Evolutionary conservation across 2,329 filamentous ascomycete genomes (phyloP).

Genomic region (Pseudogymnoascus sp.): DNA sequence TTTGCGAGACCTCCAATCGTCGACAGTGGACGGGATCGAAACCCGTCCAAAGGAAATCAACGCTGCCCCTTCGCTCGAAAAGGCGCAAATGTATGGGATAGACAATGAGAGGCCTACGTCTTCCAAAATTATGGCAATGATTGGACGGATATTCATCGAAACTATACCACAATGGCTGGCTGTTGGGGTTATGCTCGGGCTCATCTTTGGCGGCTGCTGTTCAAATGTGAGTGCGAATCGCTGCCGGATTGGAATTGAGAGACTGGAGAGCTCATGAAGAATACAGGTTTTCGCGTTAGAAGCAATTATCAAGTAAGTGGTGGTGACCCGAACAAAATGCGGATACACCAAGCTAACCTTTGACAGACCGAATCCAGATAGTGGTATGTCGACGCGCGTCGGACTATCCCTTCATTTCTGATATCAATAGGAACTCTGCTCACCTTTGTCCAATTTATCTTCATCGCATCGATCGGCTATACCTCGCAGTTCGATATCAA

Average conservation of each 20-base stretch:
- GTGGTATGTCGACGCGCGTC: conserved; percentile 46
- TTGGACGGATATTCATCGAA: conserved; percentile 46
- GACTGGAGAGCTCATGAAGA: conserved; percentile 24
- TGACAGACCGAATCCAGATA: conserved; percentile 68
- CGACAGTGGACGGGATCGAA: conserved; percentile 33
- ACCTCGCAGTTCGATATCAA: conserved; percentile 63
- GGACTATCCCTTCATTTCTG: conserved; percentile 14
- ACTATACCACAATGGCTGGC: conserved; percentile 55
- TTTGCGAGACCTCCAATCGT: conserved; percentile 36
- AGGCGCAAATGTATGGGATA: conserved; percentile 47
- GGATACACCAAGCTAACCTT: conserved; percentile 12
- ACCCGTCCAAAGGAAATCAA: conserved; percentile 44
- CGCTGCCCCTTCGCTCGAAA: conserved; percentile 44
- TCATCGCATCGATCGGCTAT: conserved; percentile 71
- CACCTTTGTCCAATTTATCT: conserved; percentile 82
- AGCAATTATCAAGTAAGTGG: conserved; percentile 78
- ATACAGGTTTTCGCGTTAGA: conserved; percentile 86
- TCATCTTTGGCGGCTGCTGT: conserved; percentile 95
- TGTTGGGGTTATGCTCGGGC: conserved; percentile 58
- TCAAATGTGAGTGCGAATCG: conserved; percentile 60
- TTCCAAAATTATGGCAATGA: conserved; percentile 42
- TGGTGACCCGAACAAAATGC: conserved; percentile 11
- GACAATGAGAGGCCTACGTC: conserved; percentile 42
- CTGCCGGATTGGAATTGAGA: conserved; percentile 6
- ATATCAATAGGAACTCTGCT: conserved; percentile 59